Evolutionary conservation across 768 basidiomycete genomes (phyloP), one percentile per base, ranked within the genome.

Genomic region (Crepidotus variabilis): DNA sequence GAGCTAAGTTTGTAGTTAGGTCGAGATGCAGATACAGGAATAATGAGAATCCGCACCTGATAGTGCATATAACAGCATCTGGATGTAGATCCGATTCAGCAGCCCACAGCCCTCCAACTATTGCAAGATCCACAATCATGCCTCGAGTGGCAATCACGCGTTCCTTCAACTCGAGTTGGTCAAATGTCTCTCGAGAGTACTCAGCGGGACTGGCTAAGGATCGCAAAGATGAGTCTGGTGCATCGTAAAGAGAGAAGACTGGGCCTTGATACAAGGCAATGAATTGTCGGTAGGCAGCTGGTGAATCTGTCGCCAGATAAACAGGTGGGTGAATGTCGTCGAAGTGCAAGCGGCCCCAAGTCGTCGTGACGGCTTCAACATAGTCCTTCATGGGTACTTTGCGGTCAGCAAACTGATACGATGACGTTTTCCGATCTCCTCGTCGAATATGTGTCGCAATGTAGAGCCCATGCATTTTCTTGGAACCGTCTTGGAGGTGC

Each of bases 121-220:
- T 57, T 10, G 88, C 87, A 57, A 88, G 78, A 67, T 90, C 88
- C 6, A 88, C 80, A 48, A 90, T 65, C 75, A 84, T 81, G 1
- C 87, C 88, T 49, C 74, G 75, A 16, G 86, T 88, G 23, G 80
- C 75, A n/a, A 62, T 63, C 14, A 79, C 67, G 54, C 85, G 71
- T 47, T 75, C 73, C 34, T 70, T 70, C 7, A 68, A 55, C n/a
- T 68, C 61, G 20, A 82, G 61, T 43, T 63, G 54, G 50, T 75
- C 65, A 59, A 85, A 89, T 32, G 77, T 69, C 21, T 69, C 65
- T 68, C 87, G 87, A 32, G 74, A 69, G 61, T 89, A 89, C 48
- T 78, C 80, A 20, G 63, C 64, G 20, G 73, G 74, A 60, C 84
- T 83, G 18, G 79, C 82, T 20, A 87, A 63, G 2, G 65, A 69